These are phyloP conservation scores for Rhodofomes roseus DNA, from an alignment of 1,284 basidiomycete genomes.

Conservation along the genomic window DNA sequence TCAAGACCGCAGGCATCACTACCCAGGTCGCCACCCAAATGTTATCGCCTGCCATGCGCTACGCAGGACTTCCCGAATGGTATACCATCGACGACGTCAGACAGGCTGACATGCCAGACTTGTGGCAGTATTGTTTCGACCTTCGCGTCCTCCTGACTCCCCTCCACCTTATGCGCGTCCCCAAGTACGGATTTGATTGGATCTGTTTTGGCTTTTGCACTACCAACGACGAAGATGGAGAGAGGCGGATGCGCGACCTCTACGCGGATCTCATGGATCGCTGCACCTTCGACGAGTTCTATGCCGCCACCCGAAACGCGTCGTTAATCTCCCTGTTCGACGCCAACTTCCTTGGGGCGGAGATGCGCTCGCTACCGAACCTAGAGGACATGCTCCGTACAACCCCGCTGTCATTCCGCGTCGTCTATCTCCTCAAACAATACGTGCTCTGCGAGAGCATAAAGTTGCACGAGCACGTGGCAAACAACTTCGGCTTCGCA, in stretches of 20 bases:
- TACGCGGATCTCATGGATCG: not conserved
- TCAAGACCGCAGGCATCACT: no score
- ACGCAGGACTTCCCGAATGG: not conserved
- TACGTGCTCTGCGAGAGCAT: not conserved
- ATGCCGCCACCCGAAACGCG: not conserved
- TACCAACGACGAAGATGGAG: no score
- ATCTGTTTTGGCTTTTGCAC: no score
- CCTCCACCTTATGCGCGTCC: no score
- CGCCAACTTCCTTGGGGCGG: not conserved
- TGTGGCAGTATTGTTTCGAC: not conserved
- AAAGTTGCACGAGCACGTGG: not conserved
- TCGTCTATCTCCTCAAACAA: not conserved
- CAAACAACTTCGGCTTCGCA: not conserved
- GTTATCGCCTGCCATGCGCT: not conserved
- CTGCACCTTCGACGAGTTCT: not conserved
- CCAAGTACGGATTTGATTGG: not conserved
- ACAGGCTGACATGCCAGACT: not conserved
- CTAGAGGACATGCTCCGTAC: not conserved
- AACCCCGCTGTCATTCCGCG: not conserved
- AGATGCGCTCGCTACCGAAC: not conserved
- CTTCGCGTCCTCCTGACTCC: not conserved
- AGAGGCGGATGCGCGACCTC: not conserved
- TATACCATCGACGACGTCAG: not conserved
- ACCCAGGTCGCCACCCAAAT: not conserved
- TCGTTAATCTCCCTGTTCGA: not conserved